Base-by-base conservation (phyloP, 2,329 filamentous ascomycete genomes). In the Tolypocladium guangdongense region DNA sequence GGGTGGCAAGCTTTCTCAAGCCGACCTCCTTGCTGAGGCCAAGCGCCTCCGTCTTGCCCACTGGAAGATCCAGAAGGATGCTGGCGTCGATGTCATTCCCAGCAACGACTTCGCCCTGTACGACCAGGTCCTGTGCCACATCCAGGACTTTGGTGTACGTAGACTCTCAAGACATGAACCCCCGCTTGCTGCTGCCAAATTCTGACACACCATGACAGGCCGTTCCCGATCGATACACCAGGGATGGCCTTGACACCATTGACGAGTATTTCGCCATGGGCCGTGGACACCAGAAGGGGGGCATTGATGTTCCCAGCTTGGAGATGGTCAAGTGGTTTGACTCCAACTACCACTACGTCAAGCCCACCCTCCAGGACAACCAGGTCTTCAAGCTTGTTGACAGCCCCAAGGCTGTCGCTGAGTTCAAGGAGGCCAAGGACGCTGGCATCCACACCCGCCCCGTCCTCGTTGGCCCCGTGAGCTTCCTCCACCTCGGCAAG, bases 281-380 rank as follows among this genome's bases (percentile, higher is more conserved):
- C 69, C 89, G 93, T 86, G 93, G 93, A 71, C 91, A 95, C 78
- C 93, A 99, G 78, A 95, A 90, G 84, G 83, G 85, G 69, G 83
- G 88, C 73, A 81, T 97, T 65, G 93, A 99, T 74, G 93, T 97
- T 62, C 90, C 92, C 64, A 83, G 81, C 68, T 79, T 96, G 75
- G 93, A 99, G 83, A 99, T 99, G 93, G 93, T 99, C 67, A 99
- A 99, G 83, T 99, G 93, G 93, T 99, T 99, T 72, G 93, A 99
- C 82, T 96, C 90, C 62, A 99, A 99, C 87, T 99, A 99, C 86
- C 93, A 97, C 83, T 99, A 99, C 75, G 93, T 97, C 78, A 97
- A 97, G 86, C 93, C 93, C 60, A 96, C 93, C 59, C 84, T 99
- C 63, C 90, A 96, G 77, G 86, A 96, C 78, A 87, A 88, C 82